phyloP scores from a whole-genome alignment of 2,329 filamentous ascomycete genomes.

The Colletotrichum sp. region DNA sequence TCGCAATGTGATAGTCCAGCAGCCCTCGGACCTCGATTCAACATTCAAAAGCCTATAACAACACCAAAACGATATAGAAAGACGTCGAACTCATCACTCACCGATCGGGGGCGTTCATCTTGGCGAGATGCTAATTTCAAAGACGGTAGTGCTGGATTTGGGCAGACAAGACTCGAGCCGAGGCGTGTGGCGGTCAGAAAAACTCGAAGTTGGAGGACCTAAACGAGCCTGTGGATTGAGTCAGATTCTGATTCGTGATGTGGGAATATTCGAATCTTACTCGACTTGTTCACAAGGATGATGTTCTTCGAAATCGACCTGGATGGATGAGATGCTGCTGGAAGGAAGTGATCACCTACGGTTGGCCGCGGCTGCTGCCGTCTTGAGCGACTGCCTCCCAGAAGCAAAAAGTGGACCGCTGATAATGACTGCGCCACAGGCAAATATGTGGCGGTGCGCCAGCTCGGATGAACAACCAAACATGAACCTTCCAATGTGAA shows the following conservation, averaged over 20 bases:
- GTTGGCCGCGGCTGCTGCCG: background rate
- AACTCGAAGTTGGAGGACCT: background rate
- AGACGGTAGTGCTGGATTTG: background rate
- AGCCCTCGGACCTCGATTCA: background rate
- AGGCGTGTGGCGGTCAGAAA: background rate
- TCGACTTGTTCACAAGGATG: background rate
- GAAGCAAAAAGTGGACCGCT: background rate
- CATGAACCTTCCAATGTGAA: background rate
- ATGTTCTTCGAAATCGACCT: background rate
- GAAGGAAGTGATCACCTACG: background rate
- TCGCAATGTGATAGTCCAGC: background rate
- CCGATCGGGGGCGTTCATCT: conserved; percentile 64
- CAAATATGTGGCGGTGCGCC: background rate
- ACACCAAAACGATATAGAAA: background rate
- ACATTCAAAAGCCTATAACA: background rate
- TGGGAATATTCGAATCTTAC: background rate
- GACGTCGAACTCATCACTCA: conserved; percentile 35
- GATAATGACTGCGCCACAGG: background rate
- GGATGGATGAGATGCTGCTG: background rate
- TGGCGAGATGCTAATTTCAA: conserved; percentile 21
- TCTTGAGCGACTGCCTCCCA: background rate
- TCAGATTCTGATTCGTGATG: background rate
- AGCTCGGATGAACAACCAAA: background rate
- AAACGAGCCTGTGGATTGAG: background rate
- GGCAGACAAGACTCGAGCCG: background rate